These are phyloP conservation scores for Pseudocercospora vitis DNA, from an alignment of 2,329 filamentous ascomycete genomes.

Conservation along the genomic window DNA sequence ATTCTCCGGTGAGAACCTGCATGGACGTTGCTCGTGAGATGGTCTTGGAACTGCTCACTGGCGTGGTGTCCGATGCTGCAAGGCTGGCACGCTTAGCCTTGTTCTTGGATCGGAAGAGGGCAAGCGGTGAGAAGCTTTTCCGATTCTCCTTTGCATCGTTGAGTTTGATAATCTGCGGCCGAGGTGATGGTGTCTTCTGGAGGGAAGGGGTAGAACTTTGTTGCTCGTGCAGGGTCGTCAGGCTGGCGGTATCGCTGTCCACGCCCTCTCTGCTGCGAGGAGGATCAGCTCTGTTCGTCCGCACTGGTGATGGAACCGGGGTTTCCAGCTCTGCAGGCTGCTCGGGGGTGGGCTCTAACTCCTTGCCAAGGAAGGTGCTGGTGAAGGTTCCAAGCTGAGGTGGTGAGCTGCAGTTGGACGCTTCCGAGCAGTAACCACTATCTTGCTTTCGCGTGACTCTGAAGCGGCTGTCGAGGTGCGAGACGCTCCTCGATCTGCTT, in stretches of 20 bases:
- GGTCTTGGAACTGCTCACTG: background rate
- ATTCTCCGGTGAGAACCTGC: constrained; percentile 4
- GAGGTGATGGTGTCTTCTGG: constrained; percentile 3
- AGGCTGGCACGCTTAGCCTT: constrained; percentile 10
- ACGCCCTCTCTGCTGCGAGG: background rate
- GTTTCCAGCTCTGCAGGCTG: constrained; percentile 4
- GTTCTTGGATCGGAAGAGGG: constrained; percentile 16
- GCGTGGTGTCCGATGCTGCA: background rate
- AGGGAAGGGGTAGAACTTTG: background rate
- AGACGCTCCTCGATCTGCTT: background rate
- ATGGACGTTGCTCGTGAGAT: background rate
- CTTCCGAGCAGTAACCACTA: constrained; percentile 40
- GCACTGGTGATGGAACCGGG: background rate
- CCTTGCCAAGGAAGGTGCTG: constrained; percentile 2
- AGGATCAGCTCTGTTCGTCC: background rate
- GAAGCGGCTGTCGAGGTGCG: constrained; percentile 3
- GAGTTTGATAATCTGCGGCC: background rate
- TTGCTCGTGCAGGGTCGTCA: background rate
- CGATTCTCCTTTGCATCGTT: background rate
- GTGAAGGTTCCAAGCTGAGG: background rate
- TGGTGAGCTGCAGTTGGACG: constrained; percentile 19
- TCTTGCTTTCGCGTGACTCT: constrained; percentile 30
- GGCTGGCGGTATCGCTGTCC: background rate
- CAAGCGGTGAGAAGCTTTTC: constrained; percentile 16
- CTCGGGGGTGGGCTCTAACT: constrained; percentile 12